Base-by-base conservation (phyloP, 2,329 filamentous ascomycete genomes). In the Dactylellina drechsleri region DNA sequence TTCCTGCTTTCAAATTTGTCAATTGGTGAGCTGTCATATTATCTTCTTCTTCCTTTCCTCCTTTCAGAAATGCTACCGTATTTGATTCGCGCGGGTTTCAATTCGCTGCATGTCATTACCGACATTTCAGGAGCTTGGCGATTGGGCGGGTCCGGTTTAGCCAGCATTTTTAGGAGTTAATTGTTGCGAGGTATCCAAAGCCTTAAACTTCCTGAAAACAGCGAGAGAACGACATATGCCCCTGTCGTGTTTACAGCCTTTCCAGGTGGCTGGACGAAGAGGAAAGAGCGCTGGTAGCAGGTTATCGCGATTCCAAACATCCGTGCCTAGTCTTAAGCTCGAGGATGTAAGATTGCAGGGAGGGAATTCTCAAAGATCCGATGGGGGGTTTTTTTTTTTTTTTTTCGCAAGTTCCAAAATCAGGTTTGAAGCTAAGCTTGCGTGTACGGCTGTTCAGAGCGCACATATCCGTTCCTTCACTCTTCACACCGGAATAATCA, bases 11-110 rank as follows among this genome's bases (percentile, higher is more conserved):
- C 2, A 23, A 23, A 23, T 23, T 23, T 53, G 31, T 36, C 56
- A 62, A 57, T 62, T 58, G 50, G 16, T 71, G 66, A 64, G 59
- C 66, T 71, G 66, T 71, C 66, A 71, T 45, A 53, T 61, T 58
- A 20, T 28, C 23, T 54, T 36, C 23, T 65, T 61, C 54, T 41
- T 28, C 52, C 12, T 6, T 28, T 26, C 52, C 13, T 15, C 4
- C 52, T 43, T 47, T 43, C 8, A 26, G 16, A 41, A 53, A 60
- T 66, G 50, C 50, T 49, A 60, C 56, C 41, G 36, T n/a, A 13
- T 26, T 26, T 8, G 4, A 2, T 31, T 16, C 28, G 16, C n/a
- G 16, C 7, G 28, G 40, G 40, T 49, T 43, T 31, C 13, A n/a
- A 26, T 18, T 28, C 15, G 20, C 41, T 60, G 57, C 57, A 60